Conservation (phyloP, 345 rosid genomes). For the Populus deltoides region DNA sequence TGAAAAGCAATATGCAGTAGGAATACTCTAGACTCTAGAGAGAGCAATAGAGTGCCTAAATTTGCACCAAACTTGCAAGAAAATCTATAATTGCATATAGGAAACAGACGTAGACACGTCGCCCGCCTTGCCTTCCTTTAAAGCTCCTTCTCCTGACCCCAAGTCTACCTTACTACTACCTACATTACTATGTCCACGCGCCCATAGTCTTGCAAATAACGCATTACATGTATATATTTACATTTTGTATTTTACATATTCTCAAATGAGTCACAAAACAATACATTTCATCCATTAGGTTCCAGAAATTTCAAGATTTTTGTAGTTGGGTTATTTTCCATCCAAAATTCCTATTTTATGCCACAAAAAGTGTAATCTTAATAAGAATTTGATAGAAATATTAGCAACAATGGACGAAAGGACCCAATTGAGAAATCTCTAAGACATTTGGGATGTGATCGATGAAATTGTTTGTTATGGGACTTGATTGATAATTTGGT, state of each 20-base stretch:
- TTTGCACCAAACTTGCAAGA: slow-evolving; percentile 30
- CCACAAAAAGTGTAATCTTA: background rate
- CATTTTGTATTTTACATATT: background rate
- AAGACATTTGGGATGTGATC: background rate
- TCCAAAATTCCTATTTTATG: background rate
- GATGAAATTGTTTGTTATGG: background rate
- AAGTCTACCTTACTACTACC: background rate
- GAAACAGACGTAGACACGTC: slow-evolving; percentile 31
- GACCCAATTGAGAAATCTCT: background rate
- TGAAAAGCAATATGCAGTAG: background rate
- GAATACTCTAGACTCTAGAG: background rate
- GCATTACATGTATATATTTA: no score
- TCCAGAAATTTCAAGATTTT: background rate
- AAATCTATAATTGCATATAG: slow-evolving; percentile 28
- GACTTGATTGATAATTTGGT: background rate
- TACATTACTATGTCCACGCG: slow-evolving; percentile 24
- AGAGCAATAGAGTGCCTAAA: background rate
- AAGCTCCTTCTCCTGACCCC: slow-evolving; percentile 32
- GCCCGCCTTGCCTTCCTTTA: slow-evolving; percentile 46
- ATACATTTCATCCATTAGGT: no score
- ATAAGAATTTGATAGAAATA: background rate
- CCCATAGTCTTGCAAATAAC: background rate
- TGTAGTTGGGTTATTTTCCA: background rate
- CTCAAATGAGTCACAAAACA: background rate
- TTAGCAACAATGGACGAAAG: background rate